phyloP scores from a whole-genome alignment of 208 protist species.

The Acanthamoeba culbertsoni region DNA sequence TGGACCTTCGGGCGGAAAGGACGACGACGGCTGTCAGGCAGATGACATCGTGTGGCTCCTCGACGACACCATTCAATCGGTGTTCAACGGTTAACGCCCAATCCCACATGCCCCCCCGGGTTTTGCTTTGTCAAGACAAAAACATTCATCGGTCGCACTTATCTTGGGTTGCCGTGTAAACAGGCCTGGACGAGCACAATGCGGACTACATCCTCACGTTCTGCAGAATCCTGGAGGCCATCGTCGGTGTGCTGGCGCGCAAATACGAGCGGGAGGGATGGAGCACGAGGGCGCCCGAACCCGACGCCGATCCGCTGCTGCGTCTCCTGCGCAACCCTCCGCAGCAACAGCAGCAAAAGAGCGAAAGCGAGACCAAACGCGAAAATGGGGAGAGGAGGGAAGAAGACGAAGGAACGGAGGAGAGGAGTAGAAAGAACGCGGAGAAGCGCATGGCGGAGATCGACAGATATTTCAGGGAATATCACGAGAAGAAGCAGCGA shows the following conservation, averaged over 20 bases:
- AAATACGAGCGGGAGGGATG: constrained; percentile 12
- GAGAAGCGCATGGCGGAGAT: not conserved
- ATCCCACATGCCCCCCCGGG: too few relatives aligned
- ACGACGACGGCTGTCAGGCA: not conserved
- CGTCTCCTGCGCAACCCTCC: not conserved
- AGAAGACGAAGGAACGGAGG: not conserved
- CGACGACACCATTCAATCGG: not conserved
- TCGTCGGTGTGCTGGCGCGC: constrained; percentile 9
- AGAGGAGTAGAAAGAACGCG: not conserved
- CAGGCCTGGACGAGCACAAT: constrained; percentile 14
- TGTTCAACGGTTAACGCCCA: constrained; percentile 17
- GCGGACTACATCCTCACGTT: constrained; percentile 17
- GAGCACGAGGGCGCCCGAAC: not conserved
- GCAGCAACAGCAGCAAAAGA: not conserved
- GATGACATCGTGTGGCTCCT: constrained; percentile 51
- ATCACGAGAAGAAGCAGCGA: constrained; percentile 13
- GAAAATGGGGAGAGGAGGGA: not conserved
- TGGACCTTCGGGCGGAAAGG: not conserved
- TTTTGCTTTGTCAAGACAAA: too few relatives aligned
- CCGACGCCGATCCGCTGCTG: not conserved
- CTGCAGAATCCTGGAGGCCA: constrained; percentile 12
- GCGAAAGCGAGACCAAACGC: not conserved
- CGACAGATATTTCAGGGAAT: not conserved
- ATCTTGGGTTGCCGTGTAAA: not conserved
- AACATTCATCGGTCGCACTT: too few relatives aligned